Conservation (phyloP, 192 early-diverging fungal species). For the Backusella psychrophila region DNA sequence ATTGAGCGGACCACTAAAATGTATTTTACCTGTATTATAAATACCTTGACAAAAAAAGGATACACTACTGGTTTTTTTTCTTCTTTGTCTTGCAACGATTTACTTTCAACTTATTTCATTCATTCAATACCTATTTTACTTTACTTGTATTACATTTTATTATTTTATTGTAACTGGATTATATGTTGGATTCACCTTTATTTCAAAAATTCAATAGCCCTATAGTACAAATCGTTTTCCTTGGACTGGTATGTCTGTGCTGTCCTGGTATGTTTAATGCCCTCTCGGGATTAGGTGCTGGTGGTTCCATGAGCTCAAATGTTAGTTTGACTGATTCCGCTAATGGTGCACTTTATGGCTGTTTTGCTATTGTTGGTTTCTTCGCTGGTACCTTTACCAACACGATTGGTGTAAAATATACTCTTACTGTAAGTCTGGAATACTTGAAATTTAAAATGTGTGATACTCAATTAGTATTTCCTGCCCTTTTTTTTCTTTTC, state of each 20-base stretch:
- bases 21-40: neutral
- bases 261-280: constrained; percentile 42
- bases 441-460: constrained; percentile 12
- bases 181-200: neutral
- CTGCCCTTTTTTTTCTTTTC: neutral
- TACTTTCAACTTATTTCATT: neutral
- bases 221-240: constrained; percentile 65
- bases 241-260: constrained; percentile 75
- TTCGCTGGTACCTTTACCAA: constrained; percentile 35
- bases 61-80: neutral
- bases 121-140: neutral
- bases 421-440: constrained; percentile 13
- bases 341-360: constrained; percentile 31
- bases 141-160: neutral
- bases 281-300: constrained; percentile 38
- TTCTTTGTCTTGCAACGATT: neutral
- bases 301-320: constrained; percentile 16
- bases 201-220: constrained; percentile 43
- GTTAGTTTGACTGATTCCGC: constrained; percentile 19
- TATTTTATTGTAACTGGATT: neutral
- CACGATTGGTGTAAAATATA: constrained; percentile 24
- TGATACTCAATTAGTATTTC: constrained; percentile 30
- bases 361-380: constrained; percentile 35
- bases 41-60: neutral
- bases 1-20: neutral